These are phyloP conservation scores for Trichocladium uniseriatum DNA, from an alignment of 495 filamentous ascomycete species.

Conservation along the genomic window DNA sequence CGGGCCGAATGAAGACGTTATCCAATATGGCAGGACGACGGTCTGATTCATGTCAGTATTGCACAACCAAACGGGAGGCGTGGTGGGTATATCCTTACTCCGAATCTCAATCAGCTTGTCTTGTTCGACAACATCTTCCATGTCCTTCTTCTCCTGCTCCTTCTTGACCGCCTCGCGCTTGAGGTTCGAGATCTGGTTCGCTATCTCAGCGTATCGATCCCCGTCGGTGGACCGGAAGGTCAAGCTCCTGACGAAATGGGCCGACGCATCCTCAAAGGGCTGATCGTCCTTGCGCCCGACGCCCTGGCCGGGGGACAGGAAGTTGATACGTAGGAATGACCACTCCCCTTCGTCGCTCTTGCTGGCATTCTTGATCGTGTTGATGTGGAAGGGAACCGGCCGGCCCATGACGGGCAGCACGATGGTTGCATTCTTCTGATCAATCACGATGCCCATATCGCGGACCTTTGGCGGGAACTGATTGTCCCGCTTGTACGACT, in stretches of 20 bases:
- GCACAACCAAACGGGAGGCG: neutral
- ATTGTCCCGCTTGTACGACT: slow-evolving; percentile 97
- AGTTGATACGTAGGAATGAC: slow-evolving; percentile 91
- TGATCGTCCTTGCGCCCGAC: slow-evolving; percentile 97
- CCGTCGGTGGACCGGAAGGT: slow-evolving; percentile 88
- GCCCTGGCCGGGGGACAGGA: slow-evolving; percentile 93
- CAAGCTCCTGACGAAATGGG: slow-evolving; percentile 90
- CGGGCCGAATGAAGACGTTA: slow-evolving; percentile 87
- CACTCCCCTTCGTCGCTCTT: slow-evolving; percentile 92
- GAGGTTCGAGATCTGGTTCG: slow-evolving; percentile 82
- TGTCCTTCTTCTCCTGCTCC: slow-evolving; percentile 97
- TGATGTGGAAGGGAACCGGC: slow-evolving; percentile 97
- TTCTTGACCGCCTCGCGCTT: slow-evolving; percentile 81
- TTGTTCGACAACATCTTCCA: slow-evolving; percentile 99
- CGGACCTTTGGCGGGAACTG: slow-evolving; percentile 76
- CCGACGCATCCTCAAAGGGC: slow-evolving; percentile 91
- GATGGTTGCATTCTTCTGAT: slow-evolving; percentile 80
- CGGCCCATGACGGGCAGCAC: slow-evolving; percentile 95
- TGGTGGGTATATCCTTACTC: slow-evolving; percentile 46
- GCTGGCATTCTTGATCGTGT: slow-evolving; percentile 96
- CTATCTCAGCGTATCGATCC: slow-evolving; percentile 77
- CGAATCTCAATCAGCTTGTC: slow-evolving; percentile 89
- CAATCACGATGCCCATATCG: slow-evolving; percentile 80
- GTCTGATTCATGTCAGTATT: slow-evolving; percentile 45
- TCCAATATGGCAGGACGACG: slow-evolving; percentile 79